A percentile compares a stretch with the other conserved stretches of the same genome.
phyloP scores from a whole-genome alignment of 208 protist species.

The Wallacemonas sp. region DNA sequence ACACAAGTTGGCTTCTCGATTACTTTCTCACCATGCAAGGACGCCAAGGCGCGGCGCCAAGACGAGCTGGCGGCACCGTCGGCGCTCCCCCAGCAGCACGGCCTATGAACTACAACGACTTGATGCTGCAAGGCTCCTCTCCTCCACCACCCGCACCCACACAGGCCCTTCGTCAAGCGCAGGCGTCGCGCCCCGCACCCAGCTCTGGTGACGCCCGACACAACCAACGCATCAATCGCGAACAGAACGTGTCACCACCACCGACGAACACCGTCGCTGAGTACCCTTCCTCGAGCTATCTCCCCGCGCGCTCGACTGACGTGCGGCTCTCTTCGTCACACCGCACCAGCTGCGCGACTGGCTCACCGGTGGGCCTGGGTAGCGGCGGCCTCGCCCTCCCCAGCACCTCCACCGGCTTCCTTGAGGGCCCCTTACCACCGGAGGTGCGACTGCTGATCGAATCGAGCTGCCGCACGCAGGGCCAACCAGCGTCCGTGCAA shows the following conservation, averaged over 20 bases:
- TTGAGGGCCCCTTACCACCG: conserved; percentile 74
- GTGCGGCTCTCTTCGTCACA: neutral
- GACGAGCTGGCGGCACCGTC: neutral
- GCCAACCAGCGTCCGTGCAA: conserved; percentile 2
- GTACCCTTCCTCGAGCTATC: neutral
- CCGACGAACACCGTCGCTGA: neutral
- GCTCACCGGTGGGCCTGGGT: too few species aligned
- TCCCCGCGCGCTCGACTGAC: neutral
- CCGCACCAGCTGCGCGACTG: neutral
- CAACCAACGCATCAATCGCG: too few species aligned
- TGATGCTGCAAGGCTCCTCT: conserved; percentile 19
- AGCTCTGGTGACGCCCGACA: neutral
- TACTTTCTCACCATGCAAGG: conserved; percentile 3
- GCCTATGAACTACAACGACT: conserved; percentile 51
- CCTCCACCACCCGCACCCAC: neutral
- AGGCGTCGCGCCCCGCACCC: neutral
- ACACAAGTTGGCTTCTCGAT: too few species aligned
- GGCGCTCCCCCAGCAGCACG: neutral
- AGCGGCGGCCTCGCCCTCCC: too few species aligned
- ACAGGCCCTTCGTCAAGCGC: neutral
- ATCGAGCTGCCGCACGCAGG: conserved; percentile 33
- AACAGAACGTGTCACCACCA: too few species aligned
- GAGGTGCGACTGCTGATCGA: conserved; percentile 76
- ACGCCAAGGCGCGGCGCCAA: too few species aligned
- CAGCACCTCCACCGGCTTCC: conserved; percentile 7